Conservation (phyloP, 371 early-diverging fungal genomes). For the Entomophthora muscae region DNA sequence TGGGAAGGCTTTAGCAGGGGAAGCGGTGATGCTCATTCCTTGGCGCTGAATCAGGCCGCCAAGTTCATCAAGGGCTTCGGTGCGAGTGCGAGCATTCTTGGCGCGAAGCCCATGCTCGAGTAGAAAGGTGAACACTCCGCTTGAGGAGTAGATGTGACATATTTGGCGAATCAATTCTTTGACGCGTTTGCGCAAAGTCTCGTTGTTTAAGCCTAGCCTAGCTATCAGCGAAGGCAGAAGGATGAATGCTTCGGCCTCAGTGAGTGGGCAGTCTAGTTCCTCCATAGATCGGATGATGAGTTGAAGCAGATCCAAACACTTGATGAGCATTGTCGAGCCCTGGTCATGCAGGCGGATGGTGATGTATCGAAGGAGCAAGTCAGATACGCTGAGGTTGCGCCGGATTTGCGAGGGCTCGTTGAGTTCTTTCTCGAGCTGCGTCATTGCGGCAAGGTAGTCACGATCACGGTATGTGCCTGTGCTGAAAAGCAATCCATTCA, state of each 20-base stretch:
- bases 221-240: slow-evolving; percentile 62
- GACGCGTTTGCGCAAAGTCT: slow-evolving; percentile 47
- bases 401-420: slow-evolving; percentile 12
- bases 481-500: slow-evolving; percentile 49
- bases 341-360: slow-evolving; percentile 76
- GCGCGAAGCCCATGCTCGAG: slow-evolving; percentile 49
- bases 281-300: slow-evolving; percentile 42
- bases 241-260: slow-evolving; percentile 61
- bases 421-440: background rate
- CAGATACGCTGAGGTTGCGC: slow-evolving; percentile 43
- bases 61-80: slow-evolving; percentile 70
- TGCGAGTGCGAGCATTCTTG: slow-evolving; percentile 61
- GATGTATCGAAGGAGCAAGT: slow-evolving; percentile 64
- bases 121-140: slow-evolving; percentile 47
- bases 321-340: slow-evolving; percentile 64
- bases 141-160: slow-evolving; percentile 54
- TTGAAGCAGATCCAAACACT: slow-evolving; percentile 59
- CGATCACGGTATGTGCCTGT: slow-evolving; percentile 66
- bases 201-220: slow-evolving; percentile 71
- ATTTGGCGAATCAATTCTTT: slow-evolving; percentile 41
- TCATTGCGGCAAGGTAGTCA: slow-evolving; percentile 35
- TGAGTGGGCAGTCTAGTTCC: slow-evolving; percentile 29
- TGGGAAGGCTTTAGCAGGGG: slow-evolving; percentile 46
- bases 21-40: slow-evolving; percentile 40
- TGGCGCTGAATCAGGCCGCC: slow-evolving; percentile 50